Conservation (phyloP, 164 flowering plant species). For the Platanus orientalis region DNA sequence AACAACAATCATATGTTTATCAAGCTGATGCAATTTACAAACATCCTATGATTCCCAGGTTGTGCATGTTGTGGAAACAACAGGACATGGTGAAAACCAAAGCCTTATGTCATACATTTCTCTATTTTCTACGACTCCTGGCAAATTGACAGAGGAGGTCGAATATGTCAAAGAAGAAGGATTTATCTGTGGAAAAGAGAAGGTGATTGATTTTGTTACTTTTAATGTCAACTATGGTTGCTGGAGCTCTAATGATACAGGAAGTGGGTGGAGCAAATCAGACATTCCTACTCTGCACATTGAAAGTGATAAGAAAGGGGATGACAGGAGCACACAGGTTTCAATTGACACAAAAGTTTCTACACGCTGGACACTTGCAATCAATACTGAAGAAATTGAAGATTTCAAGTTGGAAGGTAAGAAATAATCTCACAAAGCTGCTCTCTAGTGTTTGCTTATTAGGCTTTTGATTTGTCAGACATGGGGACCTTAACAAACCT, state of each 20-base stretch:
- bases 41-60: constrained; percentile 40
- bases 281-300: constrained; percentile 67
- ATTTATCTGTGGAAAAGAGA: constrained; percentile 68
- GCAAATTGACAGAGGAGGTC: constrained; percentile 66
- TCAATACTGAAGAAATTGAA: constrained; percentile 59
- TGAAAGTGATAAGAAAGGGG: constrained; percentile 35
- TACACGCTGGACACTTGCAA: constrained; percentile 82
- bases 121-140: constrained; percentile 76
- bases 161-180: constrained; percentile 60
- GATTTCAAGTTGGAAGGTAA: constrained; percentile 80
- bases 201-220: constrained; percentile 65
- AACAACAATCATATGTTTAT: neutral
- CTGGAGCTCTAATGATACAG: constrained; percentile 39
- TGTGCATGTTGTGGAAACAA: constrained; percentile 87
- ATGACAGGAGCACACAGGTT: constrained; percentile 46
- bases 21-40: neutral
- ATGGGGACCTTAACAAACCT: neutral
- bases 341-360: constrained; percentile 66
- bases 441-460: neutral
- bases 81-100: constrained; percentile 36
- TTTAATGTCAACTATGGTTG: constrained; percentile 87
- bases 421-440: neutral
- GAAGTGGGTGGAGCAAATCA: constrained; percentile 64
- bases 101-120: constrained; percentile 67
- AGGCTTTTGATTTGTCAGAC: neutral